These are phyloP conservation scores for Aschersonia sp. DNA, from an alignment of 2,329 filamentous ascomycete species.

Conservation along the genomic window DNA sequence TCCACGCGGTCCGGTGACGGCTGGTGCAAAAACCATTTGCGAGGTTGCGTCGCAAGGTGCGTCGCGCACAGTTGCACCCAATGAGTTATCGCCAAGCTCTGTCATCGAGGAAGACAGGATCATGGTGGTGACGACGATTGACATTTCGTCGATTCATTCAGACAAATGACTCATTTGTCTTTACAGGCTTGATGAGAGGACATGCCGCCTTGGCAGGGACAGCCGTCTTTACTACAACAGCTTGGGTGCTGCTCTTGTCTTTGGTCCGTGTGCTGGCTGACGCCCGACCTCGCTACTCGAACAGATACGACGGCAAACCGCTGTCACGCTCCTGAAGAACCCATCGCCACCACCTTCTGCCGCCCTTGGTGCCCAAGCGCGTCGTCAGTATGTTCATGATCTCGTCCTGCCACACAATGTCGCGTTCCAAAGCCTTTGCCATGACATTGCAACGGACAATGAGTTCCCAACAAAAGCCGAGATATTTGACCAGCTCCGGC, in stretches of 20 bases:
- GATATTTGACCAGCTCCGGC: neutral
- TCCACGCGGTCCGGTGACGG: conserved; percentile 4
- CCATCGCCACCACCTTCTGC: neutral
- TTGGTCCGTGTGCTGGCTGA: too few relatives aligned
- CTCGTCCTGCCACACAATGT: neutral
- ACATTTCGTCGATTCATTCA: conserved; percentile 8
- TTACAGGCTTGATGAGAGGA: neutral
- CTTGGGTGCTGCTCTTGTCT: too few relatives aligned
- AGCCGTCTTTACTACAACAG: too few relatives aligned
- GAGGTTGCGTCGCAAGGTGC: neutral
- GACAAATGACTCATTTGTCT: neutral
- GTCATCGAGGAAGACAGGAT: conserved; percentile 8
- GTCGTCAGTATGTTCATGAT: neutral
- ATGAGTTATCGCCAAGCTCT: conserved; percentile 1
- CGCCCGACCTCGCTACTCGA: neutral
- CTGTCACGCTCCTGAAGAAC: neutral
- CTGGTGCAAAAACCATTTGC: conserved; percentile 2
- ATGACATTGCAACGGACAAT: neutral
- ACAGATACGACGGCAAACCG: neutral
- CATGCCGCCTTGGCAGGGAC: neutral
- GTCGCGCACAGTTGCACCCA: conserved; percentile 2
- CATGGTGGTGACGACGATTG: conserved; percentile 14
- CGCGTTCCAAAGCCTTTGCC: neutral
- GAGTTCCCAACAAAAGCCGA: neutral
- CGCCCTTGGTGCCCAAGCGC: neutral